Evolutionary conservation across 2,329 filamentous ascomycete species (phyloP), one percentile per base, ranked within the genome.

Genomic region (Neopestalotiopsis clavispora): DNA sequence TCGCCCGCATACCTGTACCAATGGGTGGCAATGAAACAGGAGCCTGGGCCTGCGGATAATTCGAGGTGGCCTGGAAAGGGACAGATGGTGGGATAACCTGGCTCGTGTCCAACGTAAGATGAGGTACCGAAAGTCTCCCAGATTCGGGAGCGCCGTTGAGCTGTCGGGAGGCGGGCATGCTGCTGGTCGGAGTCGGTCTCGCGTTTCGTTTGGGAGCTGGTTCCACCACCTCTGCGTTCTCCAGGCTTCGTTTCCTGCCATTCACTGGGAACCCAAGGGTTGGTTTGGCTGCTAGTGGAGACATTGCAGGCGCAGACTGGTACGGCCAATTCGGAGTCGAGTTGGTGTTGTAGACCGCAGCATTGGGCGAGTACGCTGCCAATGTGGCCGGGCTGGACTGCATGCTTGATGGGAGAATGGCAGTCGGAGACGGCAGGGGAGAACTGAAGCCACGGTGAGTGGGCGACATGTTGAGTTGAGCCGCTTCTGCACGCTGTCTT

Each of bases 51-150:
- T 85, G 82, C 3, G 81, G 75, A 71, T 83, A 87, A 56, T 81
- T 79, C 9, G 80, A 77, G 52, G 81, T 73, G 20, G 76, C 69
- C 10, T 80, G 75, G 68, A 81, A 83, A 59, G 80, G 74, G 12
- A 69, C 59, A 2, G 67, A 64, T 0, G 74, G 69, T 14, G 72
- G 23, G 12, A 67, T 45, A 5, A 71, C 69, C 40, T 81, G 76
- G 69, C 80, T 83, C 2, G 89, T 89, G 67, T 91, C 87, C 58
- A 92, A 82, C 9, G 90, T 88, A n/a, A 95, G 85, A 70, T 91
- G 92, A 30, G 93, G 93, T 3, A 92, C 86, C 17, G 92, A 90
- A 14, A 94, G 84, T 57, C 92, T 87, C 17, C 79, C 73, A 0
- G 79, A 70, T 40, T 84, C 80, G 1, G 74, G 57, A 17, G 70